A percentile compares a stretch with the other conserved stretches of the same genome.
Conservation (phyloP, 345 rosid genomes). For the Eucalyptus brandiana region DNA sequence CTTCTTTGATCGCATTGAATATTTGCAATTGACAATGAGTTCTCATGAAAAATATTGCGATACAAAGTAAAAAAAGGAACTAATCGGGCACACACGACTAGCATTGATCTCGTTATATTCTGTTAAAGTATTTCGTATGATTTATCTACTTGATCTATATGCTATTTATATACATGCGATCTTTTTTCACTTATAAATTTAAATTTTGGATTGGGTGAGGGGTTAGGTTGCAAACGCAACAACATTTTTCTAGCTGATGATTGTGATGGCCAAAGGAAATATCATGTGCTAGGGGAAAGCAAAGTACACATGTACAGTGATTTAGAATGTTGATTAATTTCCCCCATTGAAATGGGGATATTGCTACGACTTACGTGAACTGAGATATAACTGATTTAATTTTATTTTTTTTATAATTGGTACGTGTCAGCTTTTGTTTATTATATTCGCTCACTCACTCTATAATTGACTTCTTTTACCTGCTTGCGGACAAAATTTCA, state of each 20-base stretch:
- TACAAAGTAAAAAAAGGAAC: background rate
- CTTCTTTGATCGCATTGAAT: background rate
- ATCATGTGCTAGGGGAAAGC: background rate
- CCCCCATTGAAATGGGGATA: background rate
- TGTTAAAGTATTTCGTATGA: background rate
- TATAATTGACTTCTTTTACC: background rate
- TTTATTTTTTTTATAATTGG: background rate
- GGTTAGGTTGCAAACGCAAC: background rate
- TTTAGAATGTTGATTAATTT: background rate
- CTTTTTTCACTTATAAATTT: background rate
- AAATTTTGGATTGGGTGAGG: background rate
- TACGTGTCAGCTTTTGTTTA: background rate
- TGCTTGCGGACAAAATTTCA: background rate
- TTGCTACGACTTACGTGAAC: background rate
- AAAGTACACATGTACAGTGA: background rate
- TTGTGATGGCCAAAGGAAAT: background rate
- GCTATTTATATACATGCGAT: background rate
- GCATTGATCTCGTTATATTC: background rate
- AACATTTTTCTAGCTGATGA: background rate
- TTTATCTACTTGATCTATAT: background rate
- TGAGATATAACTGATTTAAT: background rate
- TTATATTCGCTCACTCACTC: background rate
- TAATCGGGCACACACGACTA: background rate
- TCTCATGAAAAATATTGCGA: background rate
- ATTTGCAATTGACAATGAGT: background rate